Evolutionary conservation across 1,284 basidiomycete species (phyloP).

Genomic region (Apiotrichum akiyoshidainum): DNA sequence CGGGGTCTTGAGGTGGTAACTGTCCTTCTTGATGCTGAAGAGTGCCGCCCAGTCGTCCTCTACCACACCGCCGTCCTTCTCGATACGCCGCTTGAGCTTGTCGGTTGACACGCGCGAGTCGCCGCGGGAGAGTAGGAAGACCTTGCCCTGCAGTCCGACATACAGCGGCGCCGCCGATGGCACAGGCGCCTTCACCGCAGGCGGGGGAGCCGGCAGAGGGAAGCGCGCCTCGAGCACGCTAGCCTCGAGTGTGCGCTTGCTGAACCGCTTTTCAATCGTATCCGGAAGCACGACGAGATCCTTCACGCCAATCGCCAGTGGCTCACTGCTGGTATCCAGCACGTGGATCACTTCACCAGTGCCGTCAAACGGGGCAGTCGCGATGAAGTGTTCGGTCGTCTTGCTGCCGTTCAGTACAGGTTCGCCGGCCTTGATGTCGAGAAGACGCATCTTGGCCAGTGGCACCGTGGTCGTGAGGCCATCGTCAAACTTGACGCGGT

Average conservation of each 20-base stretch:
- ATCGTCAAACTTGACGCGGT: conserved; percentile 17
- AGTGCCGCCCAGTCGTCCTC: conserved; percentile 65
- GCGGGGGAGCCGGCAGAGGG: neutral
- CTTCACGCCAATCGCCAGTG: neutral
- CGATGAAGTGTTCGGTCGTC: neutral
- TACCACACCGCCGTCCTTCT: conserved; percentile 59
- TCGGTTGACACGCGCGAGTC: conserved; percentile 28
- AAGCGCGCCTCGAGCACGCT: conserved; percentile 1
- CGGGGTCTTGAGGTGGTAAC: neutral
- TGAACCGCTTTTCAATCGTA: conserved; percentile 9
- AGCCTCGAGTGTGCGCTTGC: conserved; percentile 7
- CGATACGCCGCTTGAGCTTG: conserved; percentile 54
- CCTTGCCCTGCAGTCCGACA: conserved; percentile 4
- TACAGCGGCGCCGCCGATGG: too few species aligned
- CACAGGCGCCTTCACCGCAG: neutral
- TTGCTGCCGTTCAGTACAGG: conserved; percentile 6
- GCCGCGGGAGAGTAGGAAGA: conserved; percentile 22
- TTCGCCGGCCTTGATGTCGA: conserved; percentile 16
- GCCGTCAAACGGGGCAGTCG: conserved; percentile 9
- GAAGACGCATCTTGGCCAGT: conserved; percentile 9
- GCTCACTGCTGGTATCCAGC: neutral
- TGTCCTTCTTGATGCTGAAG: conserved; percentile 45
- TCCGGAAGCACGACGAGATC: conserved; percentile 4
- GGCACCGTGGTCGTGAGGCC: neutral
- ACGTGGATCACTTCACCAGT: neutral